phyloP scores from a whole-genome alignment of 148 eudicot genomes.

The Chenopodium formosanum region DNA sequence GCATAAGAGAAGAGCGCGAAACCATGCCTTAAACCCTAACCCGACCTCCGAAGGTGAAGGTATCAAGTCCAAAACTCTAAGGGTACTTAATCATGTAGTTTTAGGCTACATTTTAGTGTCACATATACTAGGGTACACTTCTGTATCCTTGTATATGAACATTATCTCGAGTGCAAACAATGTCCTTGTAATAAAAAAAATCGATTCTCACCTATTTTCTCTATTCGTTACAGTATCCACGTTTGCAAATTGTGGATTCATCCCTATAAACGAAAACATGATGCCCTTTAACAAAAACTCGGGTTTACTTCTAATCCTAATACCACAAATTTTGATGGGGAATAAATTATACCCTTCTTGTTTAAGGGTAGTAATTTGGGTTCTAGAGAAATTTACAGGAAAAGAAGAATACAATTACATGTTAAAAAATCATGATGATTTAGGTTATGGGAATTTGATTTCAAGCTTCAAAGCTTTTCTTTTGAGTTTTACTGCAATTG shows the following conservation, averaged over 20 bases:
- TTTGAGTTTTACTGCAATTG: slow-evolving; percentile 34
- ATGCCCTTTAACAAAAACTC: slow-evolving; percentile 26
- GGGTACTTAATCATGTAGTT: slow-evolving; percentile 26
- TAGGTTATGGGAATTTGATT: too few species aligned
- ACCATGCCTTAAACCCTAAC: background rate
- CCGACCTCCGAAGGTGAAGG: background rate
- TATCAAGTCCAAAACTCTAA: slow-evolving; percentile 1
- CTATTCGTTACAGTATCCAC: slow-evolving; percentile 40
- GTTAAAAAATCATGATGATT: slow-evolving; percentile 20
- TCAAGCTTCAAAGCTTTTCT: slow-evolving; percentile 14
- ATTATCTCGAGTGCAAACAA: slow-evolving; percentile 28
- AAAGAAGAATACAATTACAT: slow-evolving; percentile 32
- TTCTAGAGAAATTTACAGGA: slow-evolving; percentile 23
- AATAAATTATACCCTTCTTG: slow-evolving; percentile 42
- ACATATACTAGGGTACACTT: slow-evolving; percentile 28
- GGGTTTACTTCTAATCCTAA: too few species aligned
- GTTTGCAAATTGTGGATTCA: slow-evolving; percentile 50
- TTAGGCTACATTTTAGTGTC: slow-evolving; percentile 33
- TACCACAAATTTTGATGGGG: slow-evolving; percentile 37
- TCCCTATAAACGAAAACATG: slow-evolving; percentile 55
- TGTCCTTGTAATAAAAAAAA: slow-evolving; percentile 33
- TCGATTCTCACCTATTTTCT: slow-evolving; percentile 28
- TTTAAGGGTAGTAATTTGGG: slow-evolving; percentile 33
- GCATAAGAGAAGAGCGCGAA: slow-evolving; percentile 15
- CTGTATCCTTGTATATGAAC: slow-evolving; percentile 28